Evolutionary conservation across 2,329 filamentous ascomycete species (phyloP), one percentile per base, ranked within the genome.

Genomic region (Aspergillaceae sp.): DNA sequence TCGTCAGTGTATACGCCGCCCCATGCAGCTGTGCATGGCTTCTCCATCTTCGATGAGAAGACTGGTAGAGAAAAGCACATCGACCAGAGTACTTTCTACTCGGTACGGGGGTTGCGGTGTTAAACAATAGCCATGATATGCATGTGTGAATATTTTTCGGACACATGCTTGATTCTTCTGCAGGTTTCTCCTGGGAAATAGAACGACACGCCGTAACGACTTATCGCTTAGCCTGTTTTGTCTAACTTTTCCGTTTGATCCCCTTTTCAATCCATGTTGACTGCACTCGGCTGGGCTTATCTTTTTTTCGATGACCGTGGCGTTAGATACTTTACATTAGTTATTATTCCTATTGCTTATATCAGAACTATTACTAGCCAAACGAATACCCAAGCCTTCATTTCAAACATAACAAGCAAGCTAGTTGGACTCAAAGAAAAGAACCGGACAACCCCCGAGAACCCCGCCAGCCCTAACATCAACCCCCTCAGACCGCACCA

Each of bases 11-110:
- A 92, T 62, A 91, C 87, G 9, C 90, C 90, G 33, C 90, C 90
- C 3, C 94, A 95, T 59, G 89, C 91, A 34, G 87, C 87, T 34
- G 84, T 79, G 48, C 79, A 80, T 49, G 90, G 90, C 27, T 94
- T 87, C 66, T 78, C 87, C 59, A 80, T 91, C 60, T 96, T 91
- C 65, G 79, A 91, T 58, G 78, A 83, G 52, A 74, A 75, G 56
- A 94, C 87, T 3, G 86, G 90, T 44, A 82, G 82, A 65, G 80
- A 77, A 48, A 84, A 75, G 55, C 84, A 88, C 63, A 76, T 89
- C 41, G 75, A 76, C 48, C 84, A 86, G 59, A 83, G 79, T 59
- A 77, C 80, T 48, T 86, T 86, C 70, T 88, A 80, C 67, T 90
- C 86, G n/a, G 63, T 71, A 45, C 59, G 70, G 43, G 74, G 74